Evolutionary conservation across 2,329 filamentous ascomycete species (phyloP).

Genomic region (Xylaria arbuscula): DNA sequence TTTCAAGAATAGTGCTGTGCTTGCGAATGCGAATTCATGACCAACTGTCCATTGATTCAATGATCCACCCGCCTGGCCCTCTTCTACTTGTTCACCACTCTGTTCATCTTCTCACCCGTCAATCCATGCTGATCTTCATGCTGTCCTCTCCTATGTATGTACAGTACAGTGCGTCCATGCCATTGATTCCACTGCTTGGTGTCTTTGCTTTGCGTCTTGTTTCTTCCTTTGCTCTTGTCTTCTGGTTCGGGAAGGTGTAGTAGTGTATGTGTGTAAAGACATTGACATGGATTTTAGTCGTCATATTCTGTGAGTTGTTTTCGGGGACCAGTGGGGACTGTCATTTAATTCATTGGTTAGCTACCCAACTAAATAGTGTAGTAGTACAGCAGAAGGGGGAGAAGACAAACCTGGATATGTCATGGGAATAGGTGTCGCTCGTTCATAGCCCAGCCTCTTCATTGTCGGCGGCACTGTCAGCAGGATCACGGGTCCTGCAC

Average conservation of each 20-base stretch:
- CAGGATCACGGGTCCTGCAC: constrained; percentile 76
- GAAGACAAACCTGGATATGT: constrained; percentile 86
- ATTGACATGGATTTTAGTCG: constrained; percentile 55
- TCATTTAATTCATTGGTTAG: not conserved
- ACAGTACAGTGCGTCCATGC: not conserved
- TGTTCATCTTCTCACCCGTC: not conserved
- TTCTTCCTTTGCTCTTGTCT: not conserved
- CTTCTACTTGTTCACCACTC: too few relatives aligned
- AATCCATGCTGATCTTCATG: too few relatives aligned
- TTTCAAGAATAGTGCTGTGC: too few relatives aligned
- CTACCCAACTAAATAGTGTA: not conserved
- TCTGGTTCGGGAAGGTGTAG: not conserved
- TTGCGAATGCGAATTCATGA: too few relatives aligned
- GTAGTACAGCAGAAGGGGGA: not conserved
- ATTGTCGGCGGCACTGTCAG: constrained; percentile 79
- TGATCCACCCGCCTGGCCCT: too few relatives aligned
- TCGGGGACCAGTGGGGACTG: constrained; percentile 69
- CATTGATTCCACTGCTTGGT: not conserved
- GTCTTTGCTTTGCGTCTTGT: too few relatives aligned
- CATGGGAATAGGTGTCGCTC: constrained; percentile 78
- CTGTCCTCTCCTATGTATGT: constrained; percentile 14
- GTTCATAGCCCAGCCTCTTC: constrained; percentile 76
- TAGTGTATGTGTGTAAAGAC: not conserved
- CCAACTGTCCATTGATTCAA: too few relatives aligned
- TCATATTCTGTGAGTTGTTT: constrained; percentile 71